phyloP scores from a whole-genome alignment of 257 asterid species.

The Salvia splendens region DNA sequence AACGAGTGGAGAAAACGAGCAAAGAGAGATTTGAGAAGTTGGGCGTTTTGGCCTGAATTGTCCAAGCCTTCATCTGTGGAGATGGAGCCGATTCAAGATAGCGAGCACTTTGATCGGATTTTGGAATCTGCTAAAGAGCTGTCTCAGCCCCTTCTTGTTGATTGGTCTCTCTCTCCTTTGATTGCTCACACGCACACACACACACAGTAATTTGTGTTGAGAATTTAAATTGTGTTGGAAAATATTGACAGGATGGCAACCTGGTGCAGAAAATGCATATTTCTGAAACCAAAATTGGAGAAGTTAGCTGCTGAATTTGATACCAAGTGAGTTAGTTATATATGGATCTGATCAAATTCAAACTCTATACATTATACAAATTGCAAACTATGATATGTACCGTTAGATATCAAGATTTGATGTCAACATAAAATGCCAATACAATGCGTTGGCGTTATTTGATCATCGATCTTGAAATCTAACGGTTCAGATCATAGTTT shows the following conservation, averaged over 20 bases:
- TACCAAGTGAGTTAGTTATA: conserved; percentile 53
- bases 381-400: too few species aligned
- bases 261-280: conserved; percentile 98
- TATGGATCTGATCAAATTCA: too few species aligned
- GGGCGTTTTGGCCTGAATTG: conserved; percentile 55
- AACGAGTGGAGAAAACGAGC: conserved; percentile 35
- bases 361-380: too few species aligned
- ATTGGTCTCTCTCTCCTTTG: conserved; percentile 47
- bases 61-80: conserved; percentile 44
- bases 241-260: conserved; percentile 73
- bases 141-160: conserved; percentile 74
- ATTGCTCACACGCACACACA: neutral
- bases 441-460: too few species aligned
- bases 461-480: too few species aligned
- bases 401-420: too few species aligned
- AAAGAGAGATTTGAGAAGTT: conserved; percentile 42
- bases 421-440: too few species aligned
- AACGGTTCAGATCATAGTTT: too few species aligned
- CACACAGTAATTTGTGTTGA: neutral
- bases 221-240: neutral
- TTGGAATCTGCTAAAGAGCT: conserved; percentile 53
- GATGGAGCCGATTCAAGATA: conserved; percentile 58
- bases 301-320: conserved; percentile 83
- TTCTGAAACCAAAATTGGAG: conserved; percentile 86
- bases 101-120: conserved; percentile 67